Evolutionary conservation across 2,329 filamentous ascomycete species (phyloP), one percentile per base, ranked within the genome.

Genomic region (Penicillium palitans): DNA sequence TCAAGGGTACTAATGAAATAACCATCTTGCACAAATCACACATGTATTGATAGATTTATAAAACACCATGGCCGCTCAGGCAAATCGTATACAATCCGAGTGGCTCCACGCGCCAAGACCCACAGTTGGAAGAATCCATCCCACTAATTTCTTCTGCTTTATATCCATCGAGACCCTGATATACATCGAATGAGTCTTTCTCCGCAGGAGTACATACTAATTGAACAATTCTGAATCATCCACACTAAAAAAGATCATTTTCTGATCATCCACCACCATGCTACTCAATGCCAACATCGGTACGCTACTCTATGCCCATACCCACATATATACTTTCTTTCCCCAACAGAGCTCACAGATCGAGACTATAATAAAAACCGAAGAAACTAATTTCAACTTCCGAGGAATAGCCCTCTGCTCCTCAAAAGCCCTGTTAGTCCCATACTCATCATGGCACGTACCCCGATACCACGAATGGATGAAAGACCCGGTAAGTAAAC

Each of bases 381-480:
- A 27, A n/a, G 6, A 35, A 24, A 2, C 29, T 54, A 3, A 54
- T 35, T 25, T 6, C 15, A 44, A 27, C n/a, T 33, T 45, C 51
- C 29, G 41, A 29, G 44, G 29, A 35, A 54, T 25, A 96, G 91
- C 88, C 19, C 78, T 96, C 33, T 81, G 84, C 3, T 89, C 89
- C 1, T 76, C 83, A 5, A 80, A 80, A 50, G 79, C 90, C 45
- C 83, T 96, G 19, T 83, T 98, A 10, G 91, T 96, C 10, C 93
- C 93, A 0, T 97, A 97, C 75, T 88, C 88, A 62, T 76, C 81
- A 39, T 89, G 87, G 70, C 93, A 97, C 79, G 93, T 98, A 25
- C 82, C 82, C 17, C 87, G 83, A 39, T 97, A 97, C 72, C 91
- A 96, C 72, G 79, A 82, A 69, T 98, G 93, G 93, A 97, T 98